These are phyloP conservation scores for Taxillus chinensis DNA, from an alignment of 164 flowering plant species.

Conservation along the genomic window DNA sequence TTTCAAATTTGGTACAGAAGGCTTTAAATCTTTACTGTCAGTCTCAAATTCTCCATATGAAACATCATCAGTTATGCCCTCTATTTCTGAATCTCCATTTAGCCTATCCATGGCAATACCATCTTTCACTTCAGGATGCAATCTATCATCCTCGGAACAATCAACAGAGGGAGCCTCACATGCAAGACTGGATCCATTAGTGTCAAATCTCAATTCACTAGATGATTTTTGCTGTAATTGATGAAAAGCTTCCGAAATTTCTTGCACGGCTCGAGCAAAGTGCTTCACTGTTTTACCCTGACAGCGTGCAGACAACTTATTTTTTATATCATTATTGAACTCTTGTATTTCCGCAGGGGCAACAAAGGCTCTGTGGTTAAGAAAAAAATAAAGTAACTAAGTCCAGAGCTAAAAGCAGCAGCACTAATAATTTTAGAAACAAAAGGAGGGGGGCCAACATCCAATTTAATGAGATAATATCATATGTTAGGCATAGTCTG, in stretches of 20 bases:
- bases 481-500: too few relatives aligned
- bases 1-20: conserved; percentile 4
- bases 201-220: neutral
- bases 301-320: neutral
- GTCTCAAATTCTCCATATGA: conserved; percentile 12
- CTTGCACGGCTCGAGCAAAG: neutral
- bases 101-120: conserved; percentile 12
- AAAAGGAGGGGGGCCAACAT: too few relatives aligned
- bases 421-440: too few relatives aligned
- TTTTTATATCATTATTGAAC: neutral
- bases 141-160: conserved; percentile 20
- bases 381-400: neutral
- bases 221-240: neutral
- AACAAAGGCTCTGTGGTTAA: neutral
- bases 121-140: conserved; percentile 23
- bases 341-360: conserved; percentile 1
- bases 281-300: neutral
- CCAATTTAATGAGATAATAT: too few relatives aligned
- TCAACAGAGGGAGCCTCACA: conserved; percentile 18
- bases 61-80: conserved; percentile 19
- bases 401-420: neutral
- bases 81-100: conserved; percentile 12
- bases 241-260: neutral
- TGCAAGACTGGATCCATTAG: conserved; percentile 9
- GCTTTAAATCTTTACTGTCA: conserved; percentile 24